These are phyloP conservation scores for Stemphylium vesicarium DNA, from an alignment of 2,329 filamentous ascomycete species.

Conservation along the genomic window DNA sequence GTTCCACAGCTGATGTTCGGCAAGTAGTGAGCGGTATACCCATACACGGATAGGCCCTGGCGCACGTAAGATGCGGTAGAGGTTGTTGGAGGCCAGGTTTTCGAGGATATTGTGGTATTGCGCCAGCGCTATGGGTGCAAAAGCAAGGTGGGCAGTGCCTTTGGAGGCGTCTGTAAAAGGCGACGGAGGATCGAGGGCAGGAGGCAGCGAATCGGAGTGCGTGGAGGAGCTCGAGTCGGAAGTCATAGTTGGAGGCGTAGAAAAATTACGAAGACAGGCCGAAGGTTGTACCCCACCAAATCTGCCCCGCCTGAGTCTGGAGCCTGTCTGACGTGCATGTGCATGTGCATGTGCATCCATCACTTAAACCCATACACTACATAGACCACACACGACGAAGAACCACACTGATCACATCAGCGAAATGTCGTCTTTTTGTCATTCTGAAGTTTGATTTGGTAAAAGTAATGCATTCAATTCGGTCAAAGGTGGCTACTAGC, in stretches of 20 bases:
- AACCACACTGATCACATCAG: too few relatives aligned
- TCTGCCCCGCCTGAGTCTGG: neutral
- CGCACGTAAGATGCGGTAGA: constrained; percentile 33
- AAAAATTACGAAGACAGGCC: constrained; percentile 11
- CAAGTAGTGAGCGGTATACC: constrained; percentile 34
- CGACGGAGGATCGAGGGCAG: constrained; percentile 1
- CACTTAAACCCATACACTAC: too few relatives aligned
- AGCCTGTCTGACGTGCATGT: neutral
- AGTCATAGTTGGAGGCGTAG: constrained; percentile 10
- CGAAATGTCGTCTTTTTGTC: too few relatives aligned
- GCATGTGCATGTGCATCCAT: neutral
- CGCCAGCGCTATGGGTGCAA: constrained; percentile 31
- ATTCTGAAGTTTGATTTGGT: neutral
- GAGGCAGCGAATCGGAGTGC: constrained; percentile 11
- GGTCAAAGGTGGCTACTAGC: neutral
- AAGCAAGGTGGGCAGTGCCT: constrained; percentile 19
- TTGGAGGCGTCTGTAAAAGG: constrained; percentile 8
- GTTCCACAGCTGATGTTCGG: constrained; percentile 30
- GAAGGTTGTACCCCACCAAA: constrained; percentile 6
- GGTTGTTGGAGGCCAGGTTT: constrained; percentile 33
- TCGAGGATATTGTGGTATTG: constrained; percentile 31
- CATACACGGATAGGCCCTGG: constrained; percentile 36
- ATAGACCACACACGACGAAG: too few relatives aligned
- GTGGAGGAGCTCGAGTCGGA: constrained; percentile 14
- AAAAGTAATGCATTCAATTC: neutral